Base-by-base conservation (phyloP, 2,329 filamentous ascomycete species). In the Graphilbum fragrans region DNA sequence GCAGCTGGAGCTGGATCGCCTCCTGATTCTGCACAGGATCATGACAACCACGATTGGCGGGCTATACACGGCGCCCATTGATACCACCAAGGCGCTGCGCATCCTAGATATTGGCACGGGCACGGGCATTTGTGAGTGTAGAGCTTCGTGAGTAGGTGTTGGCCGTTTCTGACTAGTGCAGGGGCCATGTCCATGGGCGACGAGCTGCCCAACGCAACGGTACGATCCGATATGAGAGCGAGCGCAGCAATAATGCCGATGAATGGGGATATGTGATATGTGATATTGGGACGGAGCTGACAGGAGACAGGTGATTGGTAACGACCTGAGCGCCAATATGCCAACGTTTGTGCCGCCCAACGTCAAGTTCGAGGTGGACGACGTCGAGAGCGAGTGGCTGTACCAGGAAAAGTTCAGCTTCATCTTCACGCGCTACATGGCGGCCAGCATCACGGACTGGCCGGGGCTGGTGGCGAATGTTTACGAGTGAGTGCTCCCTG, bases 261-360 rank as follows among this genome's bases (percentile, higher is more conserved):
- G n/a, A n/a, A n/a, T n/a, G n/a, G n/a, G n/a, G n/a, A n/a, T n/a
- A n/a, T n/a, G n/a, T n/a, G n/a, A n/a, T n/a, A n/a, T n/a, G n/a
- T n/a, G n/a, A n/a, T n/a, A n/a, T n/a, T n/a, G n/a, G n/a, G n/a
- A n/a, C n/a, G n/a, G n/a, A 37, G 22, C 5, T 29, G 16, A 8
- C 18, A 17, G 12, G 17, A 9, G 29, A 3, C 17, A 45, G 45
- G 38, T 49, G n/a, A 38, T 50, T n/a, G 49, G 49, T n/a, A 48
- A 47, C 39, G 49, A 51, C 32, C 41, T 51, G 20, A 51, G 49
- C 27, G 45, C 49, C 5, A 49, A 48, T 31, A 48, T 49, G 43
- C 49, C 48, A 2, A 33, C 33, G 2, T 51, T 50, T n/a, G 42
- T 50, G 14, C 49, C 49, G 21, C 48, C 49, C 4, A 50, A 50